These are phyloP conservation scores for Coemansia reversa DNA, from an alignment of 192 early-diverging fungal genomes.

Conservation along the genomic window DNA sequence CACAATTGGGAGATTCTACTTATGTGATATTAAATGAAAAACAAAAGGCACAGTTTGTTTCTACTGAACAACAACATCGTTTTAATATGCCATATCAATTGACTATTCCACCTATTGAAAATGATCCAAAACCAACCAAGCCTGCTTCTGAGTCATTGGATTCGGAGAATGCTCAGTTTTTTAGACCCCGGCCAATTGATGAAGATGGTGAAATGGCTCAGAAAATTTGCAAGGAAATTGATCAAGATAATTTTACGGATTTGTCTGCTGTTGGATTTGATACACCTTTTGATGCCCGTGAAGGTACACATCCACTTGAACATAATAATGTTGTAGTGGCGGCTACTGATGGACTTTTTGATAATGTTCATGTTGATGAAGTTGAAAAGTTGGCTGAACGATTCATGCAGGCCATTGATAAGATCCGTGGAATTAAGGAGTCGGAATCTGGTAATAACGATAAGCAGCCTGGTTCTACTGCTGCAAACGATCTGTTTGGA, in stretches of 20 bases:
- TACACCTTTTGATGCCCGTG: conserved; percentile 37
- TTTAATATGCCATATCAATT: conserved; percentile 56
- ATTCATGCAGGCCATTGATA: conserved; percentile 41
- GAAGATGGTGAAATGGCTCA: conserved; percentile 4
- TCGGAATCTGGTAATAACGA: background rate
- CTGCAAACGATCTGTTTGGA: conserved; percentile 32
- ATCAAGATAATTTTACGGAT: conserved; percentile 39
- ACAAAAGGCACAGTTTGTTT: conserved; percentile 28
- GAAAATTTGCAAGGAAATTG: conserved; percentile 8
- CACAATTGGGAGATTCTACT: conserved; percentile 53
- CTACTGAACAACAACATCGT: conserved; percentile 51
- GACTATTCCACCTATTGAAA: conserved; percentile 39
- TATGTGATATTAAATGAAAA: conserved; percentile 33
- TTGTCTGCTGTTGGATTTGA: conserved; percentile 36
- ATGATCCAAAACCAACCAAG: background rate
- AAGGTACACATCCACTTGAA: conserved; percentile 17
- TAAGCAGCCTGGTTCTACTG: background rate
- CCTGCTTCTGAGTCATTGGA: background rate
- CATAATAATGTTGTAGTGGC: conserved; percentile 48
- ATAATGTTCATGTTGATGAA: conserved; percentile 50
- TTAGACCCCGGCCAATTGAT: conserved; percentile 25
- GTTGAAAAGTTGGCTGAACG: conserved; percentile 46
- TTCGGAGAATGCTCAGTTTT: conserved; percentile 38
- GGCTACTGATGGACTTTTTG: conserved; percentile 52
- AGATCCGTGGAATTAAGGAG: conserved; percentile 10